phyloP scores from a whole-genome alignment of 345 rosid genomes.

The Hibiscus trionum region DNA sequence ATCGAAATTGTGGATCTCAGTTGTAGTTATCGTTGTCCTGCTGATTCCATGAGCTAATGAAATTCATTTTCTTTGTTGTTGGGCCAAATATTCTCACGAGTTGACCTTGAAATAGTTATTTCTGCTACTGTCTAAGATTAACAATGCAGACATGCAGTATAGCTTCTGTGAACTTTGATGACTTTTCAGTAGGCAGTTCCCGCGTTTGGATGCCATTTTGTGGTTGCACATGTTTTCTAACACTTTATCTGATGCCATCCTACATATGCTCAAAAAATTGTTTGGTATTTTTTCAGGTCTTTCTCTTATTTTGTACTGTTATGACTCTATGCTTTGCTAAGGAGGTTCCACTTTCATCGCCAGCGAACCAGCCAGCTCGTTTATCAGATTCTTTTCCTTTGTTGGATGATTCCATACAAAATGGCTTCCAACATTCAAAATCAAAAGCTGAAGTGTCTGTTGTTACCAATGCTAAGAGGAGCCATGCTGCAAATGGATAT shows the following conservation, averaged over 20 bases:
- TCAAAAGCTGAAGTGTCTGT: constrained; percentile 25
- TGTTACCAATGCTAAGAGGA: constrained; percentile 26
- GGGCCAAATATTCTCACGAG: no score
- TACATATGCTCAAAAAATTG: not conserved
- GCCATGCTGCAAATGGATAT: constrained; percentile 23
- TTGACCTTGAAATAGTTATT: not conserved
- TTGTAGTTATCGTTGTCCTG: not conserved
- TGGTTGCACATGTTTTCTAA: not conserved
- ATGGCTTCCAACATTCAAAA: constrained; percentile 41
- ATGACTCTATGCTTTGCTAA: constrained; percentile 84
- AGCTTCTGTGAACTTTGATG: not conserved
- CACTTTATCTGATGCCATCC: not conserved
- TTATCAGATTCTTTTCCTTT: constrained; percentile 77
- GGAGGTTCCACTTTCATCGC: constrained; percentile 58
- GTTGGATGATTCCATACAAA: constrained; percentile 45
- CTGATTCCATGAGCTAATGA: not conserved
- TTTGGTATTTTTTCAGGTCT: constrained; percentile 49
- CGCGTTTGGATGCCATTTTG: not conserved
- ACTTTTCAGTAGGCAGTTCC: not conserved
- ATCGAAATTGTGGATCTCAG: not conserved
- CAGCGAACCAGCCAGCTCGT: constrained; percentile 28
- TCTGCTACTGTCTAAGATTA: not conserved
- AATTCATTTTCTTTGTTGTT: not conserved
- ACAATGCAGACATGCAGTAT: not conserved
- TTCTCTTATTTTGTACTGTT: constrained; percentile 68